Conservation (phyloP, 2,329 filamentous ascomycete species). For the Dichotomopilus funicola region DNA sequence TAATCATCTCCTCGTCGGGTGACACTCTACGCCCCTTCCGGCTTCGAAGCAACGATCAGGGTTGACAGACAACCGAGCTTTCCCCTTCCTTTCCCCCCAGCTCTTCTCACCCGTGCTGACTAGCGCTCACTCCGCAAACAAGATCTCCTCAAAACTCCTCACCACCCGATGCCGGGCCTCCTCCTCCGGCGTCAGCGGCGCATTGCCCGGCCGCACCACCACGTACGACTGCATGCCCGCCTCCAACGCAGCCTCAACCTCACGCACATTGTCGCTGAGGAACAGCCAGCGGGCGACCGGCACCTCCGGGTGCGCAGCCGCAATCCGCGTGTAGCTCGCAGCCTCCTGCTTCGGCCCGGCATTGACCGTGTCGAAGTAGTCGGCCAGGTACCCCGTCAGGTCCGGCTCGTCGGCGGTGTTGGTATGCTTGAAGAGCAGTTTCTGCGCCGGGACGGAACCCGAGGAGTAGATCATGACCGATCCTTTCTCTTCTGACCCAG, state of each 20-base stretch:
- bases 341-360: slow-evolving; percentile 66
- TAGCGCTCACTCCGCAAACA: not conserved
- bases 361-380: slow-evolving; percentile 75
- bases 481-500: slow-evolving; percentile 37
- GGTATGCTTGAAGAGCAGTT: slow-evolving; percentile 68
- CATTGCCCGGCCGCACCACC: slow-evolving; percentile 65
- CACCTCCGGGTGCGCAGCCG: slow-evolving; percentile 40
- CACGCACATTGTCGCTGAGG: slow-evolving; percentile 70
- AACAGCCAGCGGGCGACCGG: slow-evolving; percentile 58
- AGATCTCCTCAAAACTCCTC: slow-evolving; percentile 28
- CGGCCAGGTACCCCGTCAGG: slow-evolving; percentile 51
- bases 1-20: too few species aligned
- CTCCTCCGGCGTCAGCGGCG: slow-evolving; percentile 45
- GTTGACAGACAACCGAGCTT: too few species aligned
- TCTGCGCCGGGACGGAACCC: slow-evolving; percentile 73
- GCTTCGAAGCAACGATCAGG: too few species aligned
- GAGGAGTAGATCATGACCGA: slow-evolving; percentile 72
- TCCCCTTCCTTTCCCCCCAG: not conserved
- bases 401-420: slow-evolving; percentile 54
- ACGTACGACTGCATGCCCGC: slow-evolving; percentile 59
- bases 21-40: too few species aligned
- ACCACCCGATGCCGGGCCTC: slow-evolving; percentile 26
- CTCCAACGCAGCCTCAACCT: slow-evolving; percentile 55
- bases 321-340: slow-evolving; percentile 62
- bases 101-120: not conserved